Conservation (phyloP, 2,329 filamentous ascomycete species). For the Aspergillus quadricinctus region DNA sequence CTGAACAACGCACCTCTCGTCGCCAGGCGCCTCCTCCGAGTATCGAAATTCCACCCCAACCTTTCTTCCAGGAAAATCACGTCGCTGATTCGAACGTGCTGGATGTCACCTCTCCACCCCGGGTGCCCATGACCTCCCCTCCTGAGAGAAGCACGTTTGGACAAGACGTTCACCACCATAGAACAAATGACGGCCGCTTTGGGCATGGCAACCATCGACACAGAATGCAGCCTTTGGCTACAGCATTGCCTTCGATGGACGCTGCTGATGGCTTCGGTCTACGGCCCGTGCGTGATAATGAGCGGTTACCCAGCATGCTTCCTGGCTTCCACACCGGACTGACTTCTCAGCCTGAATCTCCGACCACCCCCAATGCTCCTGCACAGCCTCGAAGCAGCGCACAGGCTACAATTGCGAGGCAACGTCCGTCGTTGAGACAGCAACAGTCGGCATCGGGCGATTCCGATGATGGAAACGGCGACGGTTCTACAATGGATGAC, state of each 20-base stretch:
- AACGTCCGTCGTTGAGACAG: slow-evolving; percentile 82
- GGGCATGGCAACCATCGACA: slow-evolving; percentile 47
- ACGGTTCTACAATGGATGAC: slow-evolving; percentile 73
- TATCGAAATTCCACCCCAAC: slow-evolving; percentile 66
- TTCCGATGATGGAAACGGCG: slow-evolving; percentile 77
- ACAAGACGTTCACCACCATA: slow-evolving; percentile 49
- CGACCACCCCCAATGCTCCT: slow-evolving; percentile 74
- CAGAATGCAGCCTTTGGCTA: slow-evolving; percentile 64
- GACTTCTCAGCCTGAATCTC: slow-evolving; percentile 86
- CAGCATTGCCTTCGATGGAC: slow-evolving; percentile 64
- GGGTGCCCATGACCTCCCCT: slow-evolving; percentile 65
- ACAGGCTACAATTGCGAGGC: slow-evolving; percentile 55
- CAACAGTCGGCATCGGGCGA: slow-evolving; percentile 84
- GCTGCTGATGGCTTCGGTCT: slow-evolving; percentile 66
- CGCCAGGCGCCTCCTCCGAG: slow-evolving; percentile 79
- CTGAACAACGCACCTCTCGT: slow-evolving; percentile 58
- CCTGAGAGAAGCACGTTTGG: slow-evolving; percentile 65
- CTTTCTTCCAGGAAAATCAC: slow-evolving; percentile 47
- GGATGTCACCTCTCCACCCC: slow-evolving; percentile 60
- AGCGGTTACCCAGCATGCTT: slow-evolving; percentile 79
- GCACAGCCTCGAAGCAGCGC: slow-evolving; percentile 54
- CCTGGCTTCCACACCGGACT: slow-evolving; percentile 64
- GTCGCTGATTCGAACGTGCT: slow-evolving; percentile 48
- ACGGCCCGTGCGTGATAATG: slow-evolving; percentile 73
- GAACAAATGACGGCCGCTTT: slow-evolving; percentile 36